Conservation (phyloP, 495 filamentous ascomycete genomes). For the Glonium stellatum region DNA sequence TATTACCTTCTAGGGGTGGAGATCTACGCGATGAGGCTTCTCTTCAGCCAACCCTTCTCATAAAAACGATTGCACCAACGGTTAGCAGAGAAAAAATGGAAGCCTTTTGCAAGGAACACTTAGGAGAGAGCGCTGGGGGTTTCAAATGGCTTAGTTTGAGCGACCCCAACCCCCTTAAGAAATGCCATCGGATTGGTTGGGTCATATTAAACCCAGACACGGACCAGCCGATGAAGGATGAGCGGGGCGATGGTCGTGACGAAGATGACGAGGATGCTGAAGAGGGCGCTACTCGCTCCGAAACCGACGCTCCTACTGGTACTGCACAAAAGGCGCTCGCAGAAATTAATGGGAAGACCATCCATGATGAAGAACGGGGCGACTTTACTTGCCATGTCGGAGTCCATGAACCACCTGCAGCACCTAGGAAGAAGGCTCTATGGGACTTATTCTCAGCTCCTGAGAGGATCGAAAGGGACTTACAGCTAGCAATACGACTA, state of each 20-base stretch:
- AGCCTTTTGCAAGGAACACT: constrained; percentile 83
- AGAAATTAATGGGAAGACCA: constrained; percentile 91
- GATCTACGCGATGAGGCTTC: constrained; percentile 78
- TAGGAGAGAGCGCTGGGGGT: constrained; percentile 77
- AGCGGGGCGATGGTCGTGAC: constrained; percentile 55
- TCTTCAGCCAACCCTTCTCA: constrained; percentile 81
- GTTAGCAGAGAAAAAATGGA: constrained; percentile 93
- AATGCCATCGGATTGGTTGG: constrained; percentile 97
- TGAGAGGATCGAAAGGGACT: constrained; percentile 77
- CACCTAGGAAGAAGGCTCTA: constrained; percentile 89
- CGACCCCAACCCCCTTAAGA: constrained; percentile 93
- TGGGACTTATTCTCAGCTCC: constrained; percentile 94
- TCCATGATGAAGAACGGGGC: constrained; percentile 83
- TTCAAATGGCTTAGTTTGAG: constrained; percentile 89
- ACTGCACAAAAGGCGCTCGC: constrained; percentile 82
- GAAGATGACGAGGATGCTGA: constrained; percentile 58
- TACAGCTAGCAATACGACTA: constrained; percentile 68
- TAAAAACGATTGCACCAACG: constrained; percentile 96
- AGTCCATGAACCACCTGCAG: constrained; percentile 78
- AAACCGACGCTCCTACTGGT: constrained; percentile 28
- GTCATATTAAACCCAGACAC: constrained; percentile 82
- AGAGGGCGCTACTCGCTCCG: constrained; percentile 41
- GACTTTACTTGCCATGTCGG: constrained; percentile 97
- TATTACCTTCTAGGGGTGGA: constrained; percentile 70
- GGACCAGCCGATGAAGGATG: constrained; percentile 51